Evolutionary conservation across 371 early-diverging fungal species (phyloP).

Genomic region (Mycotypha africana): DNA sequence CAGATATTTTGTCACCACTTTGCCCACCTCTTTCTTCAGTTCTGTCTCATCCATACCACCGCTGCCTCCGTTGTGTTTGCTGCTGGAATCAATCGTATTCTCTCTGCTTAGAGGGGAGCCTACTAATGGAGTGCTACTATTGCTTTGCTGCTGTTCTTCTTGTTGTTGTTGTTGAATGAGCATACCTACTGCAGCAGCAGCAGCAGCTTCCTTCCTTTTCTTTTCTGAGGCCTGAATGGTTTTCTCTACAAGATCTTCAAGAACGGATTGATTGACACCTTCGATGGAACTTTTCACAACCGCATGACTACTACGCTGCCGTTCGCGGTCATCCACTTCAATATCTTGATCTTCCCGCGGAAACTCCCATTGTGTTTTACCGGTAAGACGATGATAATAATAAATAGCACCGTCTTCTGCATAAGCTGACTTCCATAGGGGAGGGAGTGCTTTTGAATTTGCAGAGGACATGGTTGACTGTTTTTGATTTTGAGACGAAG

Average conservation of each 20-base stretch:
- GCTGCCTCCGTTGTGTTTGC: no score
- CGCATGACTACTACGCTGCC: no score
- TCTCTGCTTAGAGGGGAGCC: conserved; percentile 4
- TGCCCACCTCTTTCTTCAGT: conserved; percentile 29
- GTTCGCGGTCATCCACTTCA: no score
- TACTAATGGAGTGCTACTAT: no score
- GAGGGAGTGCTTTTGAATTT: conserved; percentile 16
- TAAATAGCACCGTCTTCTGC: conserved; percentile 30
- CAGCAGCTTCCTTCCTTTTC: conserved; percentile 10
- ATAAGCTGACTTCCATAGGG: conserved; percentile 24
- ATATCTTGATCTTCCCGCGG: conserved; percentile 23
- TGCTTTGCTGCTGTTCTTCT: no score
- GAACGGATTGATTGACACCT: conserved; percentile 26
- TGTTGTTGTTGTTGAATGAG: conserved; percentile 3
- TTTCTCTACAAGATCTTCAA: conserved; percentile 24
- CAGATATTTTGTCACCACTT: conserved; percentile 30
- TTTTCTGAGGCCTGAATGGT: conserved; percentile 22
- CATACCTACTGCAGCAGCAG: conserved; percentile 4
- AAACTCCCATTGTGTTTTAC: conserved; percentile 31
- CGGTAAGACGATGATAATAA: conserved; percentile 30
- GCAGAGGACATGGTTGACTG: not conserved
- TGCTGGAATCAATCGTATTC: not conserved
- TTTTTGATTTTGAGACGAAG: not conserved
- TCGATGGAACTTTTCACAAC: conserved; percentile 19
- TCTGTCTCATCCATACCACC: conserved; percentile 17